A percentile compares a stretch with the other conserved stretches of the same genome.
Conservation (phyloP, 306 rosid genomes). For the Citrullus amarus region DNA sequence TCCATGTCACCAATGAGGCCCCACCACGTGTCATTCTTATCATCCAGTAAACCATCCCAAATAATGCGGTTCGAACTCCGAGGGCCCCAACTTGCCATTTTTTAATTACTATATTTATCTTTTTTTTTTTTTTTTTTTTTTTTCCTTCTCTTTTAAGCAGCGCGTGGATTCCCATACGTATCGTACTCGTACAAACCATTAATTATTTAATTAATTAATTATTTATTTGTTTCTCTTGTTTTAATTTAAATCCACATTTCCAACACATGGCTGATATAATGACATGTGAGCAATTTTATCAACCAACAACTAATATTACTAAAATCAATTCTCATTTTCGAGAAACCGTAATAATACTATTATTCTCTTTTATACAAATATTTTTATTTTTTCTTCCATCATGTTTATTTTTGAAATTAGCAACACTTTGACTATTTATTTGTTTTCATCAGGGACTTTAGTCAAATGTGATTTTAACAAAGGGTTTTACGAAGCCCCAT, state of each 20-base stretch:
- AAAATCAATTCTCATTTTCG: background rate
- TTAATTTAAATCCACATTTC: too few species aligned
- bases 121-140: too few species aligned
- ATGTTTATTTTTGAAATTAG: background rate
- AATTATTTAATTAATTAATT: too few species aligned
- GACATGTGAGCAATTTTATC: background rate
- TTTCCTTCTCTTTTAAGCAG: background rate
- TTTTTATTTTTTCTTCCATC: background rate
- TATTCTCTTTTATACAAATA: background rate
- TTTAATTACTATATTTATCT: too few species aligned
- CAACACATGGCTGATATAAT: background rate
- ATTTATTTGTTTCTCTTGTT: background rate
- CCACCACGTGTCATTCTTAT: constrained; percentile 19
- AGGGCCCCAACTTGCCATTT: background rate
- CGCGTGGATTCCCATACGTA: background rate
- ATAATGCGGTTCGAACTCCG: background rate
- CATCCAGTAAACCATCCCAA: background rate
- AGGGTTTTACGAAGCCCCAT: too few species aligned
- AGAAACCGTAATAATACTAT: background rate
- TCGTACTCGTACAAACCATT: background rate
- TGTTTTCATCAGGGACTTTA: background rate
- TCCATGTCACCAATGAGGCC: constrained; percentile 13
- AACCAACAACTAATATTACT: background rate
- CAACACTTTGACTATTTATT: background rate
- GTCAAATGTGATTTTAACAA: too few species aligned